A percentile compares a stretch with the other conserved stretches of the same genome.
Conservation (phyloP, 75 land plant genomes). For the Pinus tabuliformis region DNA sequence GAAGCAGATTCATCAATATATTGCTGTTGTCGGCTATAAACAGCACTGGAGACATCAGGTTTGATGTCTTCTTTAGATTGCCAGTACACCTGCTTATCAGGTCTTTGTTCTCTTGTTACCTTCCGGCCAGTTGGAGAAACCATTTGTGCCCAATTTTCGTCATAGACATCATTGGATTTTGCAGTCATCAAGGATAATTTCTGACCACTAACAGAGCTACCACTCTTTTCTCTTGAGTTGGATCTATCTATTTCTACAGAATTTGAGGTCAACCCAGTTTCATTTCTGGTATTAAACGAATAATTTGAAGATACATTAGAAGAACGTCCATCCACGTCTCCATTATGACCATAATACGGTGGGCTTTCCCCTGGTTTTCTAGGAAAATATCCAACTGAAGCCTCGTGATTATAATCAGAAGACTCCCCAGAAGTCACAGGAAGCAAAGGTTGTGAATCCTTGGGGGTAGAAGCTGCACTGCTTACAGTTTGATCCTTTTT, state of each 20-base stretch:
- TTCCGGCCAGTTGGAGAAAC: constrained; percentile 23
- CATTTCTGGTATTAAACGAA: constrained; percentile 5
- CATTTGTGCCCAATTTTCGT: background rate
- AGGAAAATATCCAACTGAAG: constrained; percentile 40
- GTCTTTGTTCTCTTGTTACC: constrained; percentile 26
- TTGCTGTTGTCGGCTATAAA: constrained; percentile 2
- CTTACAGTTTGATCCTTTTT: constrained; percentile 58
- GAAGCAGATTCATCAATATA: constrained; percentile 12
- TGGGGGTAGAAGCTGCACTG: constrained; percentile 26
- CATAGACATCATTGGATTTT: constrained; percentile 8
- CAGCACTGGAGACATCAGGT: constrained; percentile 2
- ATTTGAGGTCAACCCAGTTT: constrained; percentile 6
- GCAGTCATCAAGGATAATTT: background rate
- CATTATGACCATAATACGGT: constrained; percentile 18
- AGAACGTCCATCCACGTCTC: constrained; percentile 3
- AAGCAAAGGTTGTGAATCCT: constrained; percentile 47
- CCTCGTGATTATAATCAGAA: constrained; percentile 46
- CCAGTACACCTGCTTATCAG: constrained; percentile 11
- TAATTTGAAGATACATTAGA: constrained; percentile 8
- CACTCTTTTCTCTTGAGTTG: constrained; percentile 6
- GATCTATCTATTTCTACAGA: constrained; percentile 8
- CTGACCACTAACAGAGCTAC: constrained; percentile 8
- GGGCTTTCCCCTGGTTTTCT: constrained; percentile 42
- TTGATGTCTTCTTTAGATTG: constrained; percentile 11
- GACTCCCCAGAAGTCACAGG: constrained; percentile 36